Base-by-base conservation (phyloP, 495 filamentous ascomycete species). In the Neurospora africana region DNA sequence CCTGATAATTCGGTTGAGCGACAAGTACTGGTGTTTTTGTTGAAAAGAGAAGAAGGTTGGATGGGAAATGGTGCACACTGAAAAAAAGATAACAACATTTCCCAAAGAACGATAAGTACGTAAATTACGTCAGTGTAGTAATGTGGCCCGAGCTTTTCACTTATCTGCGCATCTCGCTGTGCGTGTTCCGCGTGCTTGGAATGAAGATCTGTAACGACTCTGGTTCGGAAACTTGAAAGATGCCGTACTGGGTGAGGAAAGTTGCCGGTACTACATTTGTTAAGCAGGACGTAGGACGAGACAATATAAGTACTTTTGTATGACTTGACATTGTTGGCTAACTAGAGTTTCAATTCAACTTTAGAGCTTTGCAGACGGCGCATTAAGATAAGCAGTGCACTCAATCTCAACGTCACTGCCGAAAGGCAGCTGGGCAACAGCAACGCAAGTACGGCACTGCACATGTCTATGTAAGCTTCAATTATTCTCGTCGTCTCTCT, bases 401-500 rank as follows among this genome's bases (percentile, higher is more conserved):
- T 92, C 90, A 77, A 93, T 91, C 82, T 92, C 90, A 19, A 93
- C 89, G 82, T 91, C 89, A 10, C 89, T 89, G 21, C 86, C 84
- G 27, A 90, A 78, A 2, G 90, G 89, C 69, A 91, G 80, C 53
- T 87, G 87, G 76, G 89, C 85, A 30, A 91, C 90, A 7, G 89
- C 89, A 44, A 92, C 89, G 75, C 90, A 92, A 53, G 89, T 91
- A 43, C 88, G 83, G 72, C 83, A 85, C 76, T 79, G 40, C 4
- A 8, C 9, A 33, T 30, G 21, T 13, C 15, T 36, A 44, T 44
- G 15, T 67, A 35, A 68, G 53, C 53, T 35, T 74, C 53, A 70
- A 69, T 11, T 21, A 8, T 44, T 30, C n/a, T 17, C 2, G 5
- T 43, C 37, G n/a, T 39, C 15, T 27, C 11, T 2, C 4, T 5